Conservation (phyloP, 2,329 filamentous ascomycete species). For the Fusarium stilboides region DNA sequence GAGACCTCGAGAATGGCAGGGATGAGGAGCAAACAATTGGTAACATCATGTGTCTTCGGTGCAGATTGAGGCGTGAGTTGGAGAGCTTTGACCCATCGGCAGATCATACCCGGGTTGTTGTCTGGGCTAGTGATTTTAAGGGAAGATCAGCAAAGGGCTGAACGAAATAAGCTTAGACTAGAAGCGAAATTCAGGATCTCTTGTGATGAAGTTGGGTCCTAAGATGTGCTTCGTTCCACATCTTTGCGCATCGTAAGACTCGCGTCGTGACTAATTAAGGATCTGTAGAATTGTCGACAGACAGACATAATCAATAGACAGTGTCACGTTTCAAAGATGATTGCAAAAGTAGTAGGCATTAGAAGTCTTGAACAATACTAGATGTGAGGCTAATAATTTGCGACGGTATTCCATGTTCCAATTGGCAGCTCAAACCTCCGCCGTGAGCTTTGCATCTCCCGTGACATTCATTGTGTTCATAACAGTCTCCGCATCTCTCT, state of each 20-base stretch:
- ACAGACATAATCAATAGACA: not conserved
- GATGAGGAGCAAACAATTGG: not conserved
- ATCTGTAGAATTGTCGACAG: too few relatives aligned
- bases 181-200: too few relatives aligned
- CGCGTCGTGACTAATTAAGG: too few relatives aligned
- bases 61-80: not conserved
- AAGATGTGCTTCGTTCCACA: too few relatives aligned
- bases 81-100: constrained; percentile 1
- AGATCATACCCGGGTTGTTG: not conserved
- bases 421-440: constrained; percentile 6
- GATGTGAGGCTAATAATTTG: not conserved
- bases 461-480: constrained; percentile 57
- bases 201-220: too few relatives aligned
- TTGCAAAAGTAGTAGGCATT: not conserved
- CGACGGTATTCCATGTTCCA: not conserved
- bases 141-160: not conserved
- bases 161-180: not conserved
- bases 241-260: too few relatives aligned
- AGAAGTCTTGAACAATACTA: not conserved
- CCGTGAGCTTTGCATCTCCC: constrained; percentile 49
- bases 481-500: constrained; percentile 61
- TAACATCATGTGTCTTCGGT: not conserved
- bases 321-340: not conserved
- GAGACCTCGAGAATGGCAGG: constrained; percentile 14
- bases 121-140: not conserved